These are phyloP conservation scores for Yarrowia bubula DNA, from an alignment of 805 yeast species.

Conservation along the genomic window DNA sequence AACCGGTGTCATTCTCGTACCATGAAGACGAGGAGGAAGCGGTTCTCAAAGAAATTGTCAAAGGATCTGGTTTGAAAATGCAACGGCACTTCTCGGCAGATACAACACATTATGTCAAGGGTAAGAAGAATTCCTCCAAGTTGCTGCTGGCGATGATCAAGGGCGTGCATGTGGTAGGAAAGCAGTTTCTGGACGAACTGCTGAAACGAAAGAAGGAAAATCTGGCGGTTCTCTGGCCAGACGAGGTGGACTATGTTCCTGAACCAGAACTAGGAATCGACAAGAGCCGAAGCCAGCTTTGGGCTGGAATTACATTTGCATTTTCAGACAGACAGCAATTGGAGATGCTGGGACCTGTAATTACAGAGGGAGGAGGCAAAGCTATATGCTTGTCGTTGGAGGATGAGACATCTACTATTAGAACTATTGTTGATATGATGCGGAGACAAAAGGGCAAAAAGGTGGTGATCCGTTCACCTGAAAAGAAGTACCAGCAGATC, in stretches of 20 bases:
- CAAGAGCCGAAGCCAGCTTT: constrained; percentile 33
- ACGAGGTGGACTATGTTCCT: constrained; percentile 34
- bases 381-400: neutral
- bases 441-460: neutral
- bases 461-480: neutral
- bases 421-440: neutral
- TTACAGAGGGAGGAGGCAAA: constrained; percentile 37
- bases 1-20: constrained; percentile 33
- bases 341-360: constrained; percentile 33
- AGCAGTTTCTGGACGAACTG: constrained; percentile 34
- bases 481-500: constrained; percentile 5
- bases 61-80: constrained; percentile 36
- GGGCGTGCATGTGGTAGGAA: constrained; percentile 38
- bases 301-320: constrained; percentile 35
- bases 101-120: constrained; percentile 37
- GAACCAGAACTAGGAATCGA: constrained; percentile 28
- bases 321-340: constrained; percentile 34
- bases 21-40: constrained; percentile 31
- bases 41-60: constrained; percentile 14
- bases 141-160: constrained; percentile 39
- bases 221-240: constrained; percentile 31
- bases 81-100: constrained; percentile 30
- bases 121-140: constrained; percentile 35
- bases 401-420: neutral
- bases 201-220: constrained; percentile 25